A percentile compares a stretch with the other conserved stretches of the same genome.
phyloP scores from a whole-genome alignment of 2,329 filamentous ascomycete genomes.

The Sordariomycetes sp. region DNA sequence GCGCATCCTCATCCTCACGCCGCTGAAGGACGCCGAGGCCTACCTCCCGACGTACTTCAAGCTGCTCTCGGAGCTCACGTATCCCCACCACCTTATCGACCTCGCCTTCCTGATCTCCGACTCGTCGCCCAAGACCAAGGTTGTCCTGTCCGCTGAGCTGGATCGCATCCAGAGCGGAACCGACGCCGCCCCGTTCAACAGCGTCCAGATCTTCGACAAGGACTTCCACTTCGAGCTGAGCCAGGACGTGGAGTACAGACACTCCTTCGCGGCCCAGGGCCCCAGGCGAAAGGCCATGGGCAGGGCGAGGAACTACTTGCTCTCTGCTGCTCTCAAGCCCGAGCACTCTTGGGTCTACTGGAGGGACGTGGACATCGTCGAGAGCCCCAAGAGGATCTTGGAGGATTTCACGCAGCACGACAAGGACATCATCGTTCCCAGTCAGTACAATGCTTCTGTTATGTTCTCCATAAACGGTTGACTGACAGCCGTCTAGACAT shows the following conservation, averaged over 20 bases:
- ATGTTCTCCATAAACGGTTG: not conserved
- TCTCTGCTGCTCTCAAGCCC: constrained; percentile 73
- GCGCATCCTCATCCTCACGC: constrained; percentile 82
- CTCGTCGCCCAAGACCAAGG: constrained; percentile 81
- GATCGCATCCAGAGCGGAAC: constrained; percentile 76
- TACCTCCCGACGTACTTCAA: constrained; percentile 89
- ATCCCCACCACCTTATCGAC: constrained; percentile 92
- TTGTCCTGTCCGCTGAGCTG: constrained; percentile 74
- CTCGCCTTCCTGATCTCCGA: constrained; percentile 91
- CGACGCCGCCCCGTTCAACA: constrained; percentile 76
- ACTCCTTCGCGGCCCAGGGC: constrained; percentile 78
- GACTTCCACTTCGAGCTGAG: constrained; percentile 71
- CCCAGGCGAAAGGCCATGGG: constrained; percentile 87
- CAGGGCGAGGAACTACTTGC: constrained; percentile 81
- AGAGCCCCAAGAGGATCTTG: constrained; percentile 76
- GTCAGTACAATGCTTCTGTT: constrained; percentile 40
- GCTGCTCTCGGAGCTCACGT: constrained; percentile 77
- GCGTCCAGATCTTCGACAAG: constrained; percentile 78
- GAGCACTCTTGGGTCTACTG: constrained; percentile 99
- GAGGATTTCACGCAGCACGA: constrained; percentile 96
- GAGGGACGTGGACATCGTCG: constrained; percentile 93
- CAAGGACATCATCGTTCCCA: constrained; percentile 85
- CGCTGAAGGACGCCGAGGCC: constrained; percentile 76
- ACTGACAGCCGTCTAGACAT: constrained; percentile 50
- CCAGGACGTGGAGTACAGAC: constrained; percentile 72